phyloP scores from a whole-genome alignment of 345 rosid genomes.

The rapeseed (Brassica napus) region DNA sequence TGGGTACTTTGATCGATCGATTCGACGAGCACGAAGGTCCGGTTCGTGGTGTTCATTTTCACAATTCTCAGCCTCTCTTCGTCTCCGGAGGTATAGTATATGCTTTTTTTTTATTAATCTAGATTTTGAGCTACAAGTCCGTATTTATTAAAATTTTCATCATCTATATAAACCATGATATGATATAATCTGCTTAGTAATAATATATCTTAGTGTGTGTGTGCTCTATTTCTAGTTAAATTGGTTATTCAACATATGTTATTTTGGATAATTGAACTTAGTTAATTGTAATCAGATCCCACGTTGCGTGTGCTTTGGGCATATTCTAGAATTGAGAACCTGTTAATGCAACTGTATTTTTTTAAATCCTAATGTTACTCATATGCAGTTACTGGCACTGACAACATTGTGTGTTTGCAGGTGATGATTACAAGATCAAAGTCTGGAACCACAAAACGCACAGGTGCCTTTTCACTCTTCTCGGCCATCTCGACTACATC shows the following conservation, averaged over 20 bases:
- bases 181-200: neutral
- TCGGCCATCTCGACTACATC: slow-evolving; percentile 96
- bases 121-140: neutral
- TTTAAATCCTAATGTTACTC: too few relatives aligned
- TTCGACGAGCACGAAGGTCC: slow-evolving; percentile 97
- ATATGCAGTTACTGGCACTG: neutral
- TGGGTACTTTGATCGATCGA: slow-evolving; percentile 85
- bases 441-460: slow-evolving; percentile 96
- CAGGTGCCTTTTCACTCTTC: slow-evolving; percentile 90
- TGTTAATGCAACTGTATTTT: neutral
- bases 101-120: neutral
- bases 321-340: neutral
- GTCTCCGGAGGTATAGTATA: slow-evolving; percentile 74
- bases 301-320: neutral
- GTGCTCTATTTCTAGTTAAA: neutral
- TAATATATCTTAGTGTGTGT: neutral
- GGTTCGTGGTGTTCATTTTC: slow-evolving; percentile 94
- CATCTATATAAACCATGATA: neutral
- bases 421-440: slow-evolving; percentile 96
- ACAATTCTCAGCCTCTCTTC: slow-evolving; percentile 80
- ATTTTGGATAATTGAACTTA: neutral
- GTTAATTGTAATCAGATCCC: neutral
- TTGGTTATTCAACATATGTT: neutral
- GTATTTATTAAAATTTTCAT: neutral
- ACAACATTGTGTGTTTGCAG: slow-evolving; percentile 43